Percentiles rank a stretch among this genome's conserved stretches.
Conservation (phyloP, 495 filamentous ascomycete species). For the Thozetella sp. region DNA sequence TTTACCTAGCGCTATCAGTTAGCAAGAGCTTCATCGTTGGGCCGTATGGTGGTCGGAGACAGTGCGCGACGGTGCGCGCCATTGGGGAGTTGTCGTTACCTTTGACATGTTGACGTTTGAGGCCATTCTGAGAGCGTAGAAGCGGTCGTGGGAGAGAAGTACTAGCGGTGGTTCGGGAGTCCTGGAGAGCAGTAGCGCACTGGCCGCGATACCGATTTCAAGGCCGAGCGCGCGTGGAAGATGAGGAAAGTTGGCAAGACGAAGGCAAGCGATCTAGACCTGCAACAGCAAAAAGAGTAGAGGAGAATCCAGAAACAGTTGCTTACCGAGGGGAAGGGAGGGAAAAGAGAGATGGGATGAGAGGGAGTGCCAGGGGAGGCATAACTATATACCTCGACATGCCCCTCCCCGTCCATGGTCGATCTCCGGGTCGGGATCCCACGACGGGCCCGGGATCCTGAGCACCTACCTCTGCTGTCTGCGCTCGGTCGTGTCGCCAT, state of each 20-base stretch:
- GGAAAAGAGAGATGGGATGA: constrained; percentile 1
- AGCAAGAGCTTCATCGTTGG: constrained; percentile 23
- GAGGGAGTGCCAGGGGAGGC: background rate
- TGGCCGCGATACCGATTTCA: too few relatives aligned
- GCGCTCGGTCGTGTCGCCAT: background rate
- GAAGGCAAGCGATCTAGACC: too few relatives aligned
- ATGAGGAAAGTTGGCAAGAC: too few relatives aligned
- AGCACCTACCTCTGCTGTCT: background rate
- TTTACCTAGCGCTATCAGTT: constrained; percentile 26
- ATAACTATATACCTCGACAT: background rate
- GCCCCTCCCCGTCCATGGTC: background rate
- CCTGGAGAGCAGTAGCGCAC: too few relatives aligned
- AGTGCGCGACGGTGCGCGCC: constrained; percentile 6
- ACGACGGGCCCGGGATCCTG: background rate
- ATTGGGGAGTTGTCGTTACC: constrained; percentile 15
- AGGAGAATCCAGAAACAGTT: background rate
- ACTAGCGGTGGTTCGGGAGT: too few relatives aligned
- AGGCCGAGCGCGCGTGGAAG: too few relatives aligned
- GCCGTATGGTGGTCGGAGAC: background rate
- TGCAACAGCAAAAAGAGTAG: too few relatives aligned
- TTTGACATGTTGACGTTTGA: constrained; percentile 30
- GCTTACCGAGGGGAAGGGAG: background rate
- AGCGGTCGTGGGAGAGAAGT: background rate
- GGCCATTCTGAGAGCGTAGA: constrained; percentile 12
- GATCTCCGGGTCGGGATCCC: background rate